Evolutionary conservation across 2,329 filamentous ascomycete genomes (phyloP), one percentile per base, ranked within the genome.

Genomic region (Nemania sp.): DNA sequence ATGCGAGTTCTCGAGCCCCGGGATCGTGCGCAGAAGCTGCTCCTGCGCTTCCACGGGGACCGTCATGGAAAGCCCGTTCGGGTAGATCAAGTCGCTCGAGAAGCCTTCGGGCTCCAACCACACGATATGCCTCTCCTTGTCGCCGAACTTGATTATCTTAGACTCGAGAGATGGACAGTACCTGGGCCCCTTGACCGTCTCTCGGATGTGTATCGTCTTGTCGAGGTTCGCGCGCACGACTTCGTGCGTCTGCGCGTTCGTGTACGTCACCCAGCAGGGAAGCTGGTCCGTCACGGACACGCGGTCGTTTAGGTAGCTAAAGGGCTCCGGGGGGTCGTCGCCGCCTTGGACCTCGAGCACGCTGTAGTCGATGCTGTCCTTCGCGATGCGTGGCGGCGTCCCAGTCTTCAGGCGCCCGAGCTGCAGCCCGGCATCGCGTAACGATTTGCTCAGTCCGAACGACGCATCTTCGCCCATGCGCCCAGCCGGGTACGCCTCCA

Each of bases 91-190:
- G 67, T 96, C 87, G 72, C 86, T 96, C 65, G 93, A 85, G 70
- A 97, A 96, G 2, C 95, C 95, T 80, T 99, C 95, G 0, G 94
- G 95, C 74, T 99, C 95, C 13, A 99, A 86, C 95, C 95, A 99
- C 56, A 99, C 89, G 66, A 97, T 91, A 70, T 99, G 95, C 5
- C 82, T 83, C 18, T 87, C 79, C 73, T 92, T 95, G 64, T 95
- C 83, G 3, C 87, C 81, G 72, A 99, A 99, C 9, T 91, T 87
- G 46, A 97, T 89, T 51, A 99, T 84, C 75, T 99, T 99, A 15
- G 92, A 92, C 76, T 99, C 95, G 3, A 99, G 80, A 0, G 94
- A 98, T 2, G 95, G 95, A 71, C 95, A 99, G 73, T 99, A 99
- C 62, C 95, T 85, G 1, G 95, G 95, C 0, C 95, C 95, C 71